These are phyloP conservation scores for Excoecaria agallocha DNA, from an alignment of 345 rosid genomes.

Conservation along the genomic window DNA sequence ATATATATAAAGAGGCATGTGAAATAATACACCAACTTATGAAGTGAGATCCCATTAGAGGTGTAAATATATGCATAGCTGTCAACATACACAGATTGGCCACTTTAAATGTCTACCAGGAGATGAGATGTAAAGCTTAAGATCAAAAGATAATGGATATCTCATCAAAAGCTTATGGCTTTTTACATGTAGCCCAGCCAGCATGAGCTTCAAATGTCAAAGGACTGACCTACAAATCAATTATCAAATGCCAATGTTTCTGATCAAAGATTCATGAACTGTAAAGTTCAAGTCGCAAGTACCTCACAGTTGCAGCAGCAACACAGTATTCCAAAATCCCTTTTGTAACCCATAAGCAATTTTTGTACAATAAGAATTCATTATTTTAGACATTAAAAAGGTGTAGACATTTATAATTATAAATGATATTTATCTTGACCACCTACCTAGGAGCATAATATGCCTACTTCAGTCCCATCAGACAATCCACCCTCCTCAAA, in stretches of 20 bases:
- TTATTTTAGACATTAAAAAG: constrained; percentile 33
- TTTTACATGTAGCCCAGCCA: constrained; percentile 33
- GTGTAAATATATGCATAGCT: constrained; percentile 93
- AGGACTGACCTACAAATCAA: constrained; percentile 31
- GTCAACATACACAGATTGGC: constrained; percentile 21
- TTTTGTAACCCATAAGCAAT: constrained; percentile 33
- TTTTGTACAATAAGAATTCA: constrained; percentile 34
- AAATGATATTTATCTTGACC: constrained; percentile 20
- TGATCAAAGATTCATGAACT: neutral
- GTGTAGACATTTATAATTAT: constrained; percentile 22
- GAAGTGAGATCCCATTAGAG: constrained; percentile 95
- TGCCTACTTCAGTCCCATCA: constrained; percentile 38
- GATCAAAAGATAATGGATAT: neutral
- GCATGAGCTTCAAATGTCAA: constrained; percentile 38
- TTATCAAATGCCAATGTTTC: neutral
- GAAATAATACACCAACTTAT: constrained; percentile 58
- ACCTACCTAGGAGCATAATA: constrained; percentile 37
- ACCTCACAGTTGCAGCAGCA: constrained; percentile 33
- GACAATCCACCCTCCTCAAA: constrained; percentile 35
- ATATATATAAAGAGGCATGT: no score
- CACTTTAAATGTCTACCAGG: neutral
- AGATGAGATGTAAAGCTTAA: neutral
- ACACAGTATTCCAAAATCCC: constrained; percentile 30
- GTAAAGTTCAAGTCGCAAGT: constrained; percentile 2
- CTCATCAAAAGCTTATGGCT: constrained; percentile 23